Evolutionary conservation across 2,329 filamentous ascomycete genomes (phyloP), one percentile per base, ranked within the genome.

Genomic region (Alternaria angustiovoidea): DNA sequence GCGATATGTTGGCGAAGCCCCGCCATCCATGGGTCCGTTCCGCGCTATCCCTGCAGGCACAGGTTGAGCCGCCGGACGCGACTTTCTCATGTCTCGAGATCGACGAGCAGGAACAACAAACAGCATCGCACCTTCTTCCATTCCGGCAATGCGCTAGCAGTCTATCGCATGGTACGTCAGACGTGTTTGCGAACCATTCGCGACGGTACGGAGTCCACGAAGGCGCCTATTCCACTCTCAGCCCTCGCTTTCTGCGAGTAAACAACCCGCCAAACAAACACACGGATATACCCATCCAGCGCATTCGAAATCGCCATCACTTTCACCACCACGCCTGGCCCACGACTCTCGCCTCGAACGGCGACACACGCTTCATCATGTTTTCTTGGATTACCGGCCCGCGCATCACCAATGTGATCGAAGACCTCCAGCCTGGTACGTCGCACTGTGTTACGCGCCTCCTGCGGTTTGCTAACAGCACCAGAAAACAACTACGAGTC

Each of bases 381-480:
- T 76, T 79, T 59, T 76, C 75, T 18, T 79, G 77, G 77, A 77
- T 79, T 54, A 79, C 75, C 16, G 76, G 76, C 11, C 72, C 76
- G 46, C 75, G 76, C 51, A 76, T 77, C 59, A 72, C 75, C 1
- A 75, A 78, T 59, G 76, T 68, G 54, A 76, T 77, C 14, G 75
- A 78, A 55, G 74, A 78, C 52, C 59, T 78, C 8, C 71, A 77
- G 51, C 63, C 75, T 61, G 75, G 76, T 77, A 62, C 53, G 70
- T 38, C 54, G 28, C 41, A 43, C 42, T 28, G 28, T 47, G 20
- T 12, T 49, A 39, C 36, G 48, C 58, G 36, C 28, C 36, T 16
- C 22, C n/a, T 36, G 11, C 32, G 30, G 16, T 12, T 51, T 49
- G 38, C 69, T 73, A 47, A 76, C 54, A 6, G 8, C 30, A 30